Base-by-base conservation (phyloP, 768 basidiomycete genomes). In the Tylopilus vinaceipallidus region DNA sequence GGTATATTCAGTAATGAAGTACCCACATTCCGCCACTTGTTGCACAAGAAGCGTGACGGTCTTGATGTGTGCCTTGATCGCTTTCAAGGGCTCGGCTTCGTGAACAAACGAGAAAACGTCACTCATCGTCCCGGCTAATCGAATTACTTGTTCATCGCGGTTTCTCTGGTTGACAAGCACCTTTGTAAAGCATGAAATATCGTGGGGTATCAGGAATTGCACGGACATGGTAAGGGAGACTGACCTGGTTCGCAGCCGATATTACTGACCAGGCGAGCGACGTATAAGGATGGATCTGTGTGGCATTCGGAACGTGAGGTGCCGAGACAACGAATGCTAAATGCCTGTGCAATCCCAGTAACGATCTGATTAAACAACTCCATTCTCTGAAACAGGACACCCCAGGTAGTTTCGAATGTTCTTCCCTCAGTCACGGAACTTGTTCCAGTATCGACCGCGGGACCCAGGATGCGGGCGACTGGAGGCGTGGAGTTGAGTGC, bases 401-500 rank as follows among this genome's bases (percentile, higher is more conserved):
- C 29, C 49, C 49, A 50, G 0, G 49, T 43, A 22, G 3, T 26
- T 13, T 45, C 43, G 23, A 50, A 33, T 17, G 49, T 26, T 30
- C 39, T 30, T 3, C 20, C 30, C 6, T 27, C 10, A 4, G 41
- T 32, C 43, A 19, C 33, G 33, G 4, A 7, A 36, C 5, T 36
- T 6, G 6, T 19, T 5, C 6, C 35, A 6, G 17, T 19, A 19
- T 36, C 17, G 35, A 36, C 16, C 17, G 6, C 35, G 12, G 27
- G 6, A 29, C 27, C 27, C 27, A 29, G 27, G 12, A 6, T 12
- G 27, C 6, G 27, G 27, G 6, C 27, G 6, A 12, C 27, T 29
- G 27, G 27, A 36, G 16, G 33, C 35, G 19, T 36, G 37, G 37
- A 6, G 37, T 13, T 9, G 37, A 20, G 10, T 20, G 13, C 13